A percentile compares a stretch with the other conserved stretches of the same genome.
Conservation (phyloP, 1,284 basidiomycete genomes). For the Amylostereum chailletii region DNA sequence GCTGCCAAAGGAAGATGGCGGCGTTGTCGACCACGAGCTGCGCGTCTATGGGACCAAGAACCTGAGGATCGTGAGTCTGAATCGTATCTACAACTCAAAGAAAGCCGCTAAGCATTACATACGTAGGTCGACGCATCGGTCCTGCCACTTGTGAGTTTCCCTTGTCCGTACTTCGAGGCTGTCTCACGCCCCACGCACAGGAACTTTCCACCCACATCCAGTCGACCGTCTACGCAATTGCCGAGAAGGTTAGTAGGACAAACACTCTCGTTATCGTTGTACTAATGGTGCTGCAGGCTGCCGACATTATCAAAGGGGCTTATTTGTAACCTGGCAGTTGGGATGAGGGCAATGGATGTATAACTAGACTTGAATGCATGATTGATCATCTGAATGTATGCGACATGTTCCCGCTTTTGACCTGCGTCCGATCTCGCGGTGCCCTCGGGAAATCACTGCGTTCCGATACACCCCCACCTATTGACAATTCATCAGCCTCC, state of each 20-base stretch:
- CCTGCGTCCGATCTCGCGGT: constrained; percentile 58
- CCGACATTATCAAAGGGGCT: not conserved
- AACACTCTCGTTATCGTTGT: too few species aligned
- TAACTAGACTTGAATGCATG: too few species aligned
- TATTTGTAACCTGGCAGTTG: too few species aligned
- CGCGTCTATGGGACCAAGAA: constrained; percentile 42
- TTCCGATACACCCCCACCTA: constrained; percentile 25
- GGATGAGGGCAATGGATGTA: too few species aligned
- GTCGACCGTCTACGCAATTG: not conserved
- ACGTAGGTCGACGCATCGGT: constrained; percentile 2
- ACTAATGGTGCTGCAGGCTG: not conserved
- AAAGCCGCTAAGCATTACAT: too few species aligned
- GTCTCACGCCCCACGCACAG: not conserved
- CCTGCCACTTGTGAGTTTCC: not conserved
- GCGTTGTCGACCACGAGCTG: constrained; percentile 41
- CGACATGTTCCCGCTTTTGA: constrained; percentile 64
- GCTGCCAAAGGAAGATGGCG: constrained; percentile 39
- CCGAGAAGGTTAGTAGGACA: not conserved
- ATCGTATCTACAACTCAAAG: too few species aligned
- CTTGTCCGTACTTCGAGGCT: not conserved
- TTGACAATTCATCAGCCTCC: not conserved
- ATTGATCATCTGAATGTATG: constrained; percentile 52
- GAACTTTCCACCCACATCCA: not conserved
- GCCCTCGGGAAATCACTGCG: constrained; percentile 60
- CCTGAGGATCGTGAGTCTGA: constrained; percentile 24